Evolutionary conservation across 164 flowering plant species (phyloP).

Genomic region (Stephania cephalantha): DNA sequence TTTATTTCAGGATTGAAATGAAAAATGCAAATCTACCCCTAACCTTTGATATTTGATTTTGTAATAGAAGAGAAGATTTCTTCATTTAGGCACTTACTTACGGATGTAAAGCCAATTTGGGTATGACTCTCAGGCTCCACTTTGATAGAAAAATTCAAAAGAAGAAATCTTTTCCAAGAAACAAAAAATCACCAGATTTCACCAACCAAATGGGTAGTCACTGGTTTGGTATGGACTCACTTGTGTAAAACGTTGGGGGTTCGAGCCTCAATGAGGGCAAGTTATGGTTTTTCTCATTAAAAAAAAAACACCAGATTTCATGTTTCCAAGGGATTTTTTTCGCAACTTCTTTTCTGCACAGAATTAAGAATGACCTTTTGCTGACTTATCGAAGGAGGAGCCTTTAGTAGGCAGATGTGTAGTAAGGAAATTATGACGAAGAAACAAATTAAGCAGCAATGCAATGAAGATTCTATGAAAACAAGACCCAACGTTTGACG

Average conservation of each 20-base stretch:
- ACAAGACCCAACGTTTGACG: background rate
- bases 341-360: background rate
- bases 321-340: background rate
- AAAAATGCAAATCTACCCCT: too few relatives aligned
- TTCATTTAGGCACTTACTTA: background rate
- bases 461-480: background rate
- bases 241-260: too few relatives aligned
- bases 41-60: too few relatives aligned
- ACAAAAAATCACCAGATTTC: background rate
- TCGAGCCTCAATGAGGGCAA: too few relatives aligned
- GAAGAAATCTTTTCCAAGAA: background rate
- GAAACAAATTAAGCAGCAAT: background rate
- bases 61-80: too few relatives aligned
- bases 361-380: background rate
- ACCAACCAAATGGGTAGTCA: background rate
- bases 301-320: background rate
- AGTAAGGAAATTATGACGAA: background rate
- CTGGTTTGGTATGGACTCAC: too few relatives aligned
- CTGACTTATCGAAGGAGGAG: background rate
- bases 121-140: too few relatives aligned
- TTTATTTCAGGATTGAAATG: background rate
- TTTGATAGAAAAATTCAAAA: background rate
- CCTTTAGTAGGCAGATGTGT: background rate
- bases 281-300: too few relatives aligned
- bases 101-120: background rate